Evolutionary conservation across 495 filamentous ascomycete genomes (phyloP).

Genomic region (Massariosphaeria phaeospora): DNA sequence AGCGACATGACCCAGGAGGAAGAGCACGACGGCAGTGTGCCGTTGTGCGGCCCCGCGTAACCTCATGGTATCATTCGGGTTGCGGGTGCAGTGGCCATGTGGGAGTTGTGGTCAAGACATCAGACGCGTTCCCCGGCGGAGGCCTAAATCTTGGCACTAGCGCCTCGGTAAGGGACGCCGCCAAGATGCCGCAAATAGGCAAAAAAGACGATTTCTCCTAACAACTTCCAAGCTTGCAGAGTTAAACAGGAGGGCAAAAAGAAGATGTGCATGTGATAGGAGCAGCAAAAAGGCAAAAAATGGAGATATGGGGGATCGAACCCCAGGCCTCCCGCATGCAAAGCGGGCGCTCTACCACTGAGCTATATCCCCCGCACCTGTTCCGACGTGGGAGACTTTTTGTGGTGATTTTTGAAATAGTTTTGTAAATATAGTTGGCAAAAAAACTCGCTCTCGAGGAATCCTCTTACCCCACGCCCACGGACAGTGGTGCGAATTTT

Average conservation of each 20-base stretch:
- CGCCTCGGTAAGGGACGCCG: neutral
- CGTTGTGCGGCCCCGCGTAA: constrained; percentile 29
- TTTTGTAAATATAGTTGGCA: too few species aligned
- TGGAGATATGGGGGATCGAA: constrained; percentile 39
- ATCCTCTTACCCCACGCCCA: too few species aligned
- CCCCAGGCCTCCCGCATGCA: constrained; percentile 42
- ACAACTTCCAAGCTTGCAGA: neutral
- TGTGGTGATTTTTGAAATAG: neutral
- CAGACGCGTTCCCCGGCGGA: constrained; percentile 4
- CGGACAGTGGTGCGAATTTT: too few species aligned
- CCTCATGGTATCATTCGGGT: constrained; percentile 17
- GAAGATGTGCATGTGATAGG: constrained; percentile 13
- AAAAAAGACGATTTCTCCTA: neutral
- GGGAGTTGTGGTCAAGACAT: neutral
- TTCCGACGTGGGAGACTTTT: neutral
- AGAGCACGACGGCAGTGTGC: constrained; percentile 19
- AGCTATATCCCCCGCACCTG: constrained; percentile 33
- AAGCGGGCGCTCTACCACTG: constrained; percentile 45
- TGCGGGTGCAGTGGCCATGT: constrained; percentile 4
- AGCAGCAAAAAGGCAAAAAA: constrained; percentile 1
- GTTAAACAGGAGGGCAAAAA: neutral
- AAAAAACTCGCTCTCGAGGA: too few species aligned
- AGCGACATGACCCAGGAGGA: constrained; percentile 46
- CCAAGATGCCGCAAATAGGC: neutral
- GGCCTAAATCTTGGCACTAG: neutral